Base-by-base conservation (phyloP, 164 flowering plant species). In the Warburgia ugandensis region DNA sequence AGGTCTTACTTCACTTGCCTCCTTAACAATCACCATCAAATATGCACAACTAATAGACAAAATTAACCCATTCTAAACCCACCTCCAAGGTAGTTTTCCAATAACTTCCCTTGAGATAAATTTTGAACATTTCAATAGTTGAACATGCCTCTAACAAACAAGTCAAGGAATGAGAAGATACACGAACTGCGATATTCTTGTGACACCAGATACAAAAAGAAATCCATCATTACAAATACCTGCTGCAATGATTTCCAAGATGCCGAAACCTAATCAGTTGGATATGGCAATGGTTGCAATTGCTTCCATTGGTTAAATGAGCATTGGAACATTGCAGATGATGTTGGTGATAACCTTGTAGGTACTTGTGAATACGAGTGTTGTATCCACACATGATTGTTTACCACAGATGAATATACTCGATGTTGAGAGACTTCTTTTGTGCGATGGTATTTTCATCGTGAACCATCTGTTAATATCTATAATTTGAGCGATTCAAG, bases 271-370 rank as follows among this genome's bases (percentile, higher is more conserved):
- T 0, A 66, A 16, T 3, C 55, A 55, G 14, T 45, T 44, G 4
- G 84, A 62, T 6, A 80, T 68, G 0, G 91, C 86, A 1, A 56
- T 80, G 1, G 91, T 84, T 0, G 91, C 78, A 1, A 83, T 83
- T 4, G 86, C 67, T 54, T 83, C 80, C 91, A 83, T 83, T 28
- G 91, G 91, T 56, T 83, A 86, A 35, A 83, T 84, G 0, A 86
- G 91, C 91, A 83, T 80, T 0, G 91, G 91, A 9, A 80, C 80
- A 6, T 86, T 86, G 29, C 73, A 83, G 19, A 77, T 20, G 26
- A 68, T 70, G 9, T 84, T 84, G 1, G 91, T 80, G 51, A 75
- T 35, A 3, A 72, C 59, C 61, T 83, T 83, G 73, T 83, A 80
- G 2, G 72, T 12, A 1, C 82, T 84, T 0, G 79, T 80, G 79